These are phyloP conservation scores for Blastocystis sp. DNA, from an alignment of 352 stramenopile genomes.

Conservation along the genomic window DNA sequence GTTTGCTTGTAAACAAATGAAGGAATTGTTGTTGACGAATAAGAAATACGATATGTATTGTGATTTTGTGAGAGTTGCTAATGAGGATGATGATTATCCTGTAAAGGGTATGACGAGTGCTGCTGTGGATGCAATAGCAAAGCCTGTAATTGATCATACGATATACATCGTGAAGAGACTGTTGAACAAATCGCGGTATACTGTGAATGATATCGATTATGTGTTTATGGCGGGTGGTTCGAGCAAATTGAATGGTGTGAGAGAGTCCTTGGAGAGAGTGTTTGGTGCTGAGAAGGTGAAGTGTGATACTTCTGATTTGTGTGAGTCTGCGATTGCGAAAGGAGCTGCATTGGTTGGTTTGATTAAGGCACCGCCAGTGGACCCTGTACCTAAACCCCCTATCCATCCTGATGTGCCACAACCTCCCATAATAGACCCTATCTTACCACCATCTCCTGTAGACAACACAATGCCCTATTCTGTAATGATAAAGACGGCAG, in stretches of 20 bases:
- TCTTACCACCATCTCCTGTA: no score
- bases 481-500: no score
- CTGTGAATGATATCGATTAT: slow-evolving; percentile 1
- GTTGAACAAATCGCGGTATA: neutral
- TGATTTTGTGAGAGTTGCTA: neutral
- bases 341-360: neutral
- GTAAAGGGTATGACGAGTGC: no score
- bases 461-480: no score
- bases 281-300: neutral
- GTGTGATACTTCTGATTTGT: neutral
- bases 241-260: neutral
- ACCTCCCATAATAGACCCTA: no score
- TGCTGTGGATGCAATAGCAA: neutral
- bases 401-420: no score
- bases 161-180: neutral
- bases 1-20: slow-evolving; percentile 18
- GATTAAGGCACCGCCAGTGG: no score
- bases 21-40: neutral
- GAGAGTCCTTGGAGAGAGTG: neutral
- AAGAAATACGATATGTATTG: neutral
- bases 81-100: neutral
- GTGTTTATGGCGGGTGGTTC: slow-evolving; percentile 67
- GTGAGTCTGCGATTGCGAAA: slow-evolving; percentile 1
- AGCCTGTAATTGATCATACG: slow-evolving; percentile 1
- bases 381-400: no score